Evolutionary conservation across 2,329 filamentous ascomycete genomes (phyloP), one percentile per base, ranked within the genome.

Genomic region (Trichoderma brevicompactum): DNA sequence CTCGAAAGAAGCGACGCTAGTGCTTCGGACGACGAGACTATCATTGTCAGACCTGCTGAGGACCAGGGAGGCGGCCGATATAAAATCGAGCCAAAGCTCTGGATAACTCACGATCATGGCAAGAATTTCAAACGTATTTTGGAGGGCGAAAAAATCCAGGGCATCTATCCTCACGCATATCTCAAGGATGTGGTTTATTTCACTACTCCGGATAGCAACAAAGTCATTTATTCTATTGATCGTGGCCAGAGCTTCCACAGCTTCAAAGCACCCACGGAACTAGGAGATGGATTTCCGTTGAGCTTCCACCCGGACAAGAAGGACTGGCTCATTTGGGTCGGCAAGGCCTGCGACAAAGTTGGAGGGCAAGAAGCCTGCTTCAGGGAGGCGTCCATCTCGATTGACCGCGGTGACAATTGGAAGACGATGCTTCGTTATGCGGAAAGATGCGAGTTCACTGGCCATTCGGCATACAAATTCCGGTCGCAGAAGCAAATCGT

Each of bases 291-390:
- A 3, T 73, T 80, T 7, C 83, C 86, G 17, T 83, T 93, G 48
- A 82, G 83, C 41, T 99, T 99, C 79, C 95, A 99, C 72, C 91
- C 93, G 1, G 87, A 90, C 70, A 86, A 90, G 72, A 90, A 89
- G 74, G 91, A 97, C 72, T 97, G 93, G 92, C 82, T 98, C 49
- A 91, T 99, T 67, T 98, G 94, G 93, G 87, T 90, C 55, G 94
- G 94, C 44, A 80, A 87, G 69, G 85, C 89, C 68, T 96, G 92
- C 74, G 85, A 88, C 49, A 76, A 76, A 38, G 75, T 79, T 3
- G 81, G 81, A 10, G 75, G 76, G 7, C 79, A 77, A 15, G 78
- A 80, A 36, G 75, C 85, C 40, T 97, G 94, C 75, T 89, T 91
- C 71, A 82, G 82, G 1, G 87, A 91, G 68, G 92, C 94, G 2